Base-by-base conservation (phyloP, 148 eudicot species). In the Chenopodium album region DNA sequence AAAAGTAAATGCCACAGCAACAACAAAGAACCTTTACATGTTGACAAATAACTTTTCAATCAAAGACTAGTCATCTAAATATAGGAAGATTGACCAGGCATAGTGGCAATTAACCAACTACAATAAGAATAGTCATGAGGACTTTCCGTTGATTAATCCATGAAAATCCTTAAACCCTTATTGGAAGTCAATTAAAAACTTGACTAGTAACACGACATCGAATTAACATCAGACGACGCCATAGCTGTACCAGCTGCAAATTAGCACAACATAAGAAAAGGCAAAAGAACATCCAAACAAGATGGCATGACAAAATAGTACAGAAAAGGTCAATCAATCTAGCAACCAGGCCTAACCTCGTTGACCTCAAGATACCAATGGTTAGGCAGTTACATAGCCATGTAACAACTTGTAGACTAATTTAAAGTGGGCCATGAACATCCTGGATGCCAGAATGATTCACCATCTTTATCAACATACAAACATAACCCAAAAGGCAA, bases 341-440 rank as follows among this genome's bases (percentile, higher is more conserved):
- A 81, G 47, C 80, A 48, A 78, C 79, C 71, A 19, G 81, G 81
- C 86, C 82, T 73, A 81, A 80, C 73, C 31, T 65, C 29, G 83
- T 84, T 84, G 86, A 84, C 86, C 80, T 71, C 19, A 76, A 80
- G 83, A 80, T 80, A 62, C 80, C 71, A 76, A 31, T 78, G 76
- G 62, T 23, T 76, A 71, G 77, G 80, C 37, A 80, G 41, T 65
- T 77, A 75, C 71, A 77, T 82, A n/a, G 80, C 54, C 54, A 50
- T 50, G 14, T 50, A 50, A 11, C 54, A 76, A 77, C 72, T 62
- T 71, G 56, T 52, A 47, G 48, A 64, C 72, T 48, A 63, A 62
- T 28, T 41, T 71, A 34, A 81, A 34, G 80, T 84, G 77, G 84
- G 67, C 84, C 84, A 34, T 19, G 9, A 76, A 71, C 63, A 48